Base-by-base conservation (phyloP, 805 yeast species). In the Candida montana region DNA sequence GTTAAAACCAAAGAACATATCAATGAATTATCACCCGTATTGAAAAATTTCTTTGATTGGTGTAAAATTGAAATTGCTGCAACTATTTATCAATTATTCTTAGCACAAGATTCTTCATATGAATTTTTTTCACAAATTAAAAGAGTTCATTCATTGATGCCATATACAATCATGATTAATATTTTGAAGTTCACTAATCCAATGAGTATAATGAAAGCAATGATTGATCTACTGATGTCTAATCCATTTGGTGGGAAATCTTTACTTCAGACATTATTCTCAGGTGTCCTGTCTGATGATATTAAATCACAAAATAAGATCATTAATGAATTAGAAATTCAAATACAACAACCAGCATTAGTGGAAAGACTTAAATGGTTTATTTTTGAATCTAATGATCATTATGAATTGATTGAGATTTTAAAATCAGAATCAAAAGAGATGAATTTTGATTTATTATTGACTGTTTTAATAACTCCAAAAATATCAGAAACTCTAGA, bases 151-250 rank as follows among this genome's bases (percentile, higher is more conserved):
- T 64, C 71, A 26, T 55, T 87, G 45, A 77, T 91, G 65, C 99
- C 98, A 0, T 93, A 91, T 59, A 65, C 74, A 2, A 57, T 91
- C 28, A 76, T 90, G 60, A 80, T 81, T 33, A 85, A 86, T 17
- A 83, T 91, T 18, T 62, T 93, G 55, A 74, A 79, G 54, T 78
- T 83, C 45, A 87, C 98, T 0, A 91, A 91, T 55, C 98, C 99
- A 2, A 77, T 89, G 63, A 76, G 82, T 32, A 79, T 91, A 21
- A 78, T 87, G 66, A 84, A 89, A 46, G 77, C 81, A 18, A 65
- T 91, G 58, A 74, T 90, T 28, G 96, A 88, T 53, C 59, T 91
- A 44, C 78, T 91, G 50, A 76, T 93, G 67, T 86, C 83, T n/a
- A 86, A 79, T 50, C 84, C 88, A 27, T 72, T 79, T 55, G 84